Percentiles rank a stretch among this genome's conserved stretches.
phyloP scores from a whole-genome alignment of 2,329 filamentous ascomycete species.

The Colletotrichum tropicicola region DNA sequence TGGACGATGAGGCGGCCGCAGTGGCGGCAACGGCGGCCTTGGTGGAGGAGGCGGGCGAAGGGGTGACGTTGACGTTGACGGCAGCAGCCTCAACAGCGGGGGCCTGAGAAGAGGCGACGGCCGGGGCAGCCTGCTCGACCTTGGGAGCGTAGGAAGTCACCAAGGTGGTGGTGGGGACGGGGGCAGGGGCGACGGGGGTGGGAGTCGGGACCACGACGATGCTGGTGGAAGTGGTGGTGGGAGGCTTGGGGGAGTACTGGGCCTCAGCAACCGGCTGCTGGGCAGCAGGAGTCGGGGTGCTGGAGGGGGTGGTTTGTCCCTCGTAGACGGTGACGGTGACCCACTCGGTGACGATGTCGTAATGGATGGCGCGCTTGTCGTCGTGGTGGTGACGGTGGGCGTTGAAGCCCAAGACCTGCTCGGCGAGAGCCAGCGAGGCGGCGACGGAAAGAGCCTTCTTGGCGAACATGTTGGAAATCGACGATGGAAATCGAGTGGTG shows the following conservation, averaged over 20 bases:
- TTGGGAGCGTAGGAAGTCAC: constrained; percentile 22
- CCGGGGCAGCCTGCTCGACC: constrained; percentile 13
- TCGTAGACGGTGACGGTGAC: constrained; percentile 53
- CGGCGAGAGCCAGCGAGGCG: constrained; percentile 52
- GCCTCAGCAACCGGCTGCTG: constrained; percentile 6
- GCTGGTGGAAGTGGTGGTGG: constrained; percentile 23
- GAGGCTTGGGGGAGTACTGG: constrained; percentile 11
- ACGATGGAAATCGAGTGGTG: constrained; percentile 18
- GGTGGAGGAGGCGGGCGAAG: constrained; percentile 30
- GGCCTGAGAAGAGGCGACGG: constrained; percentile 33
- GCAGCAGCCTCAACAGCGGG: constrained; percentile 22
- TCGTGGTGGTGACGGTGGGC: constrained; percentile 51
- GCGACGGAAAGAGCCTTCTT: constrained; percentile 51
- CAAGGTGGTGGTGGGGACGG: constrained; percentile 33
- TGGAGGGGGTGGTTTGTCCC: constrained; percentile 32
- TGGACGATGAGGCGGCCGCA: constrained; percentile 27
- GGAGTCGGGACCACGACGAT: constrained; percentile 16
- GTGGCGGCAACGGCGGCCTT: constrained; percentile 27
- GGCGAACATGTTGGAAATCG: constrained; percentile 49
- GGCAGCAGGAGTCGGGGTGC: constrained; percentile 14
- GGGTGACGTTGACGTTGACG: constrained; percentile 15
- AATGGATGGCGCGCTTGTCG: constrained; percentile 44
- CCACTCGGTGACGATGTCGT: constrained; percentile 46
- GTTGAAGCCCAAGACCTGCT: constrained; percentile 53
- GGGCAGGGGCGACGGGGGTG: constrained; percentile 7